Conservation (phyloP, 768 basidiomycete species). For the Trametes coccinea region DNA sequence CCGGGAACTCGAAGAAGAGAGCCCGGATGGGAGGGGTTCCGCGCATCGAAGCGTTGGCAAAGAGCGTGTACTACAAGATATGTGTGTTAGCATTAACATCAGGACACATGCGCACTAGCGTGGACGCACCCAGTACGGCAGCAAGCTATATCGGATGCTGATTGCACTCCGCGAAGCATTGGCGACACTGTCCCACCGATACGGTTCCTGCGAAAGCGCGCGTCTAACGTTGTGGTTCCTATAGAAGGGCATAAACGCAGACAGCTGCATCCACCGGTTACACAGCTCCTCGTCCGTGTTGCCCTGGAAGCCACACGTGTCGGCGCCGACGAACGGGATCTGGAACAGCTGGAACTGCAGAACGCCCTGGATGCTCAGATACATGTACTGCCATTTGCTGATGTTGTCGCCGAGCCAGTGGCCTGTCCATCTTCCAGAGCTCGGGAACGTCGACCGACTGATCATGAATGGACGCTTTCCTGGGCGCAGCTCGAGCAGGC, state of each 20-base stretch:
- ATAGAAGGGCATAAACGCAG: slow-evolving; percentile 81
- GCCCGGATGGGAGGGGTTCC: slow-evolving; percentile 76
- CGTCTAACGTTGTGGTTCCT: slow-evolving; percentile 72
- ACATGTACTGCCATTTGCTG: slow-evolving; percentile 74
- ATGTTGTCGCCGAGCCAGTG: slow-evolving; percentile 83
- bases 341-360: slow-evolving; percentile 85
- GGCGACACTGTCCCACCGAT: slow-evolving; percentile 79
- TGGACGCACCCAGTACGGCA: slow-evolving; percentile 81
- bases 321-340: slow-evolving; percentile 82
- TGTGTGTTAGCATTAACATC: no score
- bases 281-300: slow-evolving; percentile 83
- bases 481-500: slow-evolving; percentile 52
- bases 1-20: slow-evolving; percentile 77
- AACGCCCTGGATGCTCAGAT: slow-evolving; percentile 69
- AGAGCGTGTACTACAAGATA: slow-evolving; percentile 73
- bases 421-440: slow-evolving; percentile 68
- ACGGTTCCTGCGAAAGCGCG: slow-evolving; percentile 78
- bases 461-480: slow-evolving; percentile 72
- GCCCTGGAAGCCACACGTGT: slow-evolving; percentile 67
- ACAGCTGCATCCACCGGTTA: slow-evolving; percentile 85
- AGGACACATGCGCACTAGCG: no score
- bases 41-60: slow-evolving; percentile 61
- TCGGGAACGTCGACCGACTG: slow-evolving; percentile 67
- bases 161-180: slow-evolving; percentile 75
- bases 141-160: slow-evolving; percentile 63